phyloP scores from a whole-genome alignment of 2,329 filamentous ascomycete species.

The Trichoderma cornu-damae region DNA sequence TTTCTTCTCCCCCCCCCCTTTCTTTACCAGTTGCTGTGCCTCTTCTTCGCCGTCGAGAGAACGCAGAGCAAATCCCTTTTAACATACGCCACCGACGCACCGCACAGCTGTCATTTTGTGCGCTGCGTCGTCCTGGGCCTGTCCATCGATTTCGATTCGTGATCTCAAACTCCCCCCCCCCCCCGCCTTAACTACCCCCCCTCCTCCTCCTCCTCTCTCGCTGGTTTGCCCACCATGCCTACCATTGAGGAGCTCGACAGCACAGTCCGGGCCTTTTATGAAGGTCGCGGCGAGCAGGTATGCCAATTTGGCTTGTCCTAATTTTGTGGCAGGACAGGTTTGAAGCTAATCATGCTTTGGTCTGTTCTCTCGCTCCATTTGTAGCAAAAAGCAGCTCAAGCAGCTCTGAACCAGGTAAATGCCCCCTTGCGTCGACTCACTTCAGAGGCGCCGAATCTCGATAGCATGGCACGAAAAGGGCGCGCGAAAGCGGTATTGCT shows the following conservation, averaged over 20 bases:
- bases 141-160: conserved; percentile 22
- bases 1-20: too few relatives aligned
- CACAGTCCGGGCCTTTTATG: conserved; percentile 95
- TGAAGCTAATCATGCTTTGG: conserved; percentile 37
- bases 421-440: conserved; percentile 28
- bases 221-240: conserved; percentile 48
- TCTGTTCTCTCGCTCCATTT: conserved; percentile 30
- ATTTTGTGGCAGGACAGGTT: neutral
- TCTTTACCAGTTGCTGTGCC: neutral
- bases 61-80: neutral
- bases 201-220: conserved; percentile 27
- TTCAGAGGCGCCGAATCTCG: neutral
- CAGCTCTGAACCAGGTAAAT: conserved; percentile 81
- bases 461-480: neutral
- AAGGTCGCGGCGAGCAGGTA: conserved; percentile 91
- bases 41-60: conserved; percentile 6
- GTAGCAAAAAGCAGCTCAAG: conserved; percentile 94
- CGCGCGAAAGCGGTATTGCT: neutral
- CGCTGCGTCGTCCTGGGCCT: conserved; percentile 25
- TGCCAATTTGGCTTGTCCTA: conserved; percentile 31
- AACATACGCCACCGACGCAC: conserved; percentile 21
- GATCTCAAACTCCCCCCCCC: conserved; percentile 26
- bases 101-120: conserved; percentile 24
- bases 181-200: too few relatives aligned
- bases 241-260: conserved; percentile 92